A percentile compares a stretch with the other conserved stretches of the same genome.
phyloP scores from a whole-genome alignment of 2,329 filamentous ascomycete genomes.

The Monilinia vaccinii-corymbosi region DNA sequence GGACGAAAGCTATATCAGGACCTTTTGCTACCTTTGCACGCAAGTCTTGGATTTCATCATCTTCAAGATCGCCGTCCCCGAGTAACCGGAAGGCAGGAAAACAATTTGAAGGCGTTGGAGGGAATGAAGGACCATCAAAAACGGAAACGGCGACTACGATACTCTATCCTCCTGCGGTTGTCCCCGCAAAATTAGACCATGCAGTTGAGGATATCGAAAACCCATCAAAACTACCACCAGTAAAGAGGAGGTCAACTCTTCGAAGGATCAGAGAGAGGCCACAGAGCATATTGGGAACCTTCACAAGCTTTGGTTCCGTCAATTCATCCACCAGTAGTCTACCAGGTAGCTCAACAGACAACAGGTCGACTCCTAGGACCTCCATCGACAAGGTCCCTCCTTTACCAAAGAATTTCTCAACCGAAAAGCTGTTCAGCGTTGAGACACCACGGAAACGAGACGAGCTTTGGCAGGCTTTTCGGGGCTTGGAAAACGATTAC shows the following conservation, averaged over 20 bases:
- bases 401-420: constrained; percentile 33
- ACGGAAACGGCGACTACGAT: constrained; percentile 13
- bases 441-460: constrained; percentile 49
- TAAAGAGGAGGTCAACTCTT: constrained; percentile 16
- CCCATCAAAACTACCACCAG: constrained; percentile 14
- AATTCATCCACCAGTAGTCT: constrained; percentile 29
- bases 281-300: constrained; percentile 26
- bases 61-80: constrained; percentile 38
- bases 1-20: constrained; percentile 39
- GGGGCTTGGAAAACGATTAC: constrained; percentile 58
- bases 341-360: constrained; percentile 38
- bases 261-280: constrained; percentile 24
- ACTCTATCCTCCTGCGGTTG: constrained; percentile 13
- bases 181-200: constrained; percentile 20
- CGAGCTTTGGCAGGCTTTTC: constrained; percentile 60
- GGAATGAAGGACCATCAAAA: constrained; percentile 14
- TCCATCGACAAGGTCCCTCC: constrained; percentile 39
- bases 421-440: constrained; percentile 27
- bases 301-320: constrained; percentile 24
- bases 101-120: constrained; percentile 16
- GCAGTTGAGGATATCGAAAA: constrained; percentile 16
- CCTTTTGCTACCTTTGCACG: constrained; percentile 41
- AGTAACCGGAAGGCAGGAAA: constrained; percentile 23
- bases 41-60: constrained; percentile 40
- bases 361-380: constrained; percentile 34